Evolutionary conservation across 345 rosid species (phyloP), one percentile per base, ranked within the genome.

Genomic region (Clarkia xantiana): DNA sequence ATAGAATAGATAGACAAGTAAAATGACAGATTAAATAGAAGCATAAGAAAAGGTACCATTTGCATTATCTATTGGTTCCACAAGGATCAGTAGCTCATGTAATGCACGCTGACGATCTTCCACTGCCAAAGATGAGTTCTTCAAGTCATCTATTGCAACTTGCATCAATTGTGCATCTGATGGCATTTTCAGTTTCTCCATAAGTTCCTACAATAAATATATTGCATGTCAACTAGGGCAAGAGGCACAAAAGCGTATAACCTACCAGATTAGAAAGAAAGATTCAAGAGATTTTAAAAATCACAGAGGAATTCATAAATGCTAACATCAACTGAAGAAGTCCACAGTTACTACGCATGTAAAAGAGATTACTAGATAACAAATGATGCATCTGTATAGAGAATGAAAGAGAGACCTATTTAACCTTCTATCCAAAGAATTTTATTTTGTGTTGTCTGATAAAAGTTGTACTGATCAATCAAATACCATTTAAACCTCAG

Each of bases 41-140:
- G 11, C 70, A 85, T 17, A 53, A 45, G 23, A 8, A 6, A 1
- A 51, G 62, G 11, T 73, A 85, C 95, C 94, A 70, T 90, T 83
- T 11, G 96, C 94, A 69, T 91, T 91, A 75, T 91, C 96, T 3
- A 83, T 75, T 29, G 98, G 89, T 66, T 86, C 96, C 45, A 86
- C 98, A 39, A 91, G 96, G 49, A 77, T 44, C 61, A 83, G 63
- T 60, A 91, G 86, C 59, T 91, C 98, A 41, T 79, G 71, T 56
- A 91, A 62, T 14, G 96, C 96, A 56, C 94, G 85, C 53, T 71
- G 74, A 51, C 62, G 86, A 67, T 81, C 89, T 54, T 79, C 85
- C 59, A 83, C 68, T 60, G 96, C 63, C 62, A 79, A 55, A 38
- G 89, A 73, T 11, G 82, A 70, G 52, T 83, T 86, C 13, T 73